These are phyloP conservation scores for Suhomyces wounanorum DNA, from an alignment of 1,139 yeast genomes.

Conservation along the genomic window DNA sequence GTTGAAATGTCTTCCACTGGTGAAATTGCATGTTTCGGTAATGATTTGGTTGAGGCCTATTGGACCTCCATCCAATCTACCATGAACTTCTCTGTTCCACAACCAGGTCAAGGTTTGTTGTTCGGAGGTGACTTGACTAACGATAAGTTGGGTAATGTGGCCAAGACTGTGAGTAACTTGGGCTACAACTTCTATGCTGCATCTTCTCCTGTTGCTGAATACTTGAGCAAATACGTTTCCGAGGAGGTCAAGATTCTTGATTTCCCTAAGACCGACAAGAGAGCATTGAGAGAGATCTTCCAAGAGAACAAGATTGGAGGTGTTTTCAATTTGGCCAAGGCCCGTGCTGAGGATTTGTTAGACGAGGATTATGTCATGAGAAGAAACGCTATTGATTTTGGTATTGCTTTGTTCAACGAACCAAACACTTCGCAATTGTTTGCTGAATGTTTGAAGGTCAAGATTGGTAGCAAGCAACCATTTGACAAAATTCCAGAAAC, in stretches of 20 bases:
- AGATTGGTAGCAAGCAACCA: slow-evolving; percentile 58
- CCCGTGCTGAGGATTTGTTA: slow-evolving; percentile 79
- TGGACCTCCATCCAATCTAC: slow-evolving; percentile 97
- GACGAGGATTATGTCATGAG: slow-evolving; percentile 97
- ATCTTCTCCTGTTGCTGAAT: slow-evolving; percentile 66
- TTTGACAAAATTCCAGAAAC: slow-evolving; percentile 44
- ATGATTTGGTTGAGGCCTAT: slow-evolving; percentile 83
- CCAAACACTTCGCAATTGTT: slow-evolving; percentile 89
- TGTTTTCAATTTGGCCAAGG: slow-evolving; percentile 88
- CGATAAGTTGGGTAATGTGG: slow-evolving; percentile 72
- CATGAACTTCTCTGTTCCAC: slow-evolving; percentile 93
- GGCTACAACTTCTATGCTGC: slow-evolving; percentile 87
- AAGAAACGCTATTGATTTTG: slow-evolving; percentile 98
- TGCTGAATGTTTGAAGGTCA: slow-evolving; percentile 77
- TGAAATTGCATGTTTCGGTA: slow-evolving; percentile 96
- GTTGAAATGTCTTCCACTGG: slow-evolving; percentile 99
- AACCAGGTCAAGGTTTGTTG: slow-evolving; percentile 84
- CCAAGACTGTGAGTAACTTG: slow-evolving; percentile 63
- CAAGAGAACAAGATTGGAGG: slow-evolving; percentile 79
- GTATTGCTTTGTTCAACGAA: slow-evolving; percentile 93
- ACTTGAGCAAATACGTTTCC: slow-evolving; percentile 54
- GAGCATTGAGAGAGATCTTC: slow-evolving; percentile 90
- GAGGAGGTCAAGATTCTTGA: slow-evolving; percentile 67
- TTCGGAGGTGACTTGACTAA: slow-evolving; percentile 90
- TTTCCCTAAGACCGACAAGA: slow-evolving; percentile 90